Evolutionary conservation across 768 basidiomycete genomes (phyloP), one percentile per base, ranked within the genome.

Genomic region (Rhizopogon salebrosus): DNA sequence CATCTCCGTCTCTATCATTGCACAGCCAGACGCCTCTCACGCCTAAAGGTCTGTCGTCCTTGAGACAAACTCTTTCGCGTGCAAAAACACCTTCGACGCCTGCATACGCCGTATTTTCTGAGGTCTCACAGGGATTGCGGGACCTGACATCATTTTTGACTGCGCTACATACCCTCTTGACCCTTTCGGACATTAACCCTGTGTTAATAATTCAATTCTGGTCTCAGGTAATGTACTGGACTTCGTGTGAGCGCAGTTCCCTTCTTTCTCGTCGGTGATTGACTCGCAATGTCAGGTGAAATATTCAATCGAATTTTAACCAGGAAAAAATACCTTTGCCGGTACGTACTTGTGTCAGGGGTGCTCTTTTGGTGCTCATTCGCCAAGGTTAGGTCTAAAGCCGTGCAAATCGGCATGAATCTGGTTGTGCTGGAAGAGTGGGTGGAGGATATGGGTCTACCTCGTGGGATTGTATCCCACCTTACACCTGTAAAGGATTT

Each of bases 221-320:
- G 85, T 95, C 93, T 1, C 97, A 99, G 69, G 84, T 97, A n/a
- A 87, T 97, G 75, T 98, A 95, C 66, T 99, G 97, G 97, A 87
- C 93, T 50, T 87, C 93, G 22, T 92, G 93, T 90, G 76, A 76
- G 85, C 66, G n/a, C 60, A 11, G 9, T 41, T 36, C 18, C 14
- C 22, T 51, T 27, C 18, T 48, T 35, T 40, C 20, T 37, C 18
- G 29, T 62, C 60, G 11, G 57, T 41, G 50, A 49, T 59, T 45
- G 51, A 29, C 57, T 56, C 48, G 53, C 54, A 53, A 7, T 48
- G 26, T 49, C 36, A 92, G 89, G 89, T 64, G 89, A 92, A 69
- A 78, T 86, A 38, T 92, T 92, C 70, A 93, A 92, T 64, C 83
- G 91, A 36, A 75, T 93, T 34, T 70, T 92, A 38, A 89, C 85